phyloP scores from a whole-genome alignment of 192 early-diverging fungal genomes.

The Chytriomyces hyalinus region DNA sequence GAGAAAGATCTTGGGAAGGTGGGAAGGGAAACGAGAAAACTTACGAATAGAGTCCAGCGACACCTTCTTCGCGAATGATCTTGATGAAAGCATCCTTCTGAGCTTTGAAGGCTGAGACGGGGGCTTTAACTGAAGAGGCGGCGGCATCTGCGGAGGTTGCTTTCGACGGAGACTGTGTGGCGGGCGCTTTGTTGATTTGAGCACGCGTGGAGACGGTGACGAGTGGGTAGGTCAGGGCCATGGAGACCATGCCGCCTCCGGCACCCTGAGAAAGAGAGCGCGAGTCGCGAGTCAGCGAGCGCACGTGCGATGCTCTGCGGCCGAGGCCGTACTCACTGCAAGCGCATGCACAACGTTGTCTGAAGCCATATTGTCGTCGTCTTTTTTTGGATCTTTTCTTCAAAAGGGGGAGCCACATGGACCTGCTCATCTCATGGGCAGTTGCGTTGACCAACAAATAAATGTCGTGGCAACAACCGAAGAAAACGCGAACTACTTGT shows the following conservation, averaged over 20 bases:
- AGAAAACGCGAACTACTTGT: no score
- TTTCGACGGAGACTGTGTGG: neutral
- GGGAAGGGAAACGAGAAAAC: constrained; percentile 21
- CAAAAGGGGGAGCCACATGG: no score
- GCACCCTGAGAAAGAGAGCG: constrained; percentile 36
- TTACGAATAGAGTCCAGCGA: constrained; percentile 87
- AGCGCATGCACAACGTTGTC: constrained; percentile 67
- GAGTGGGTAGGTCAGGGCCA: constrained; percentile 91
- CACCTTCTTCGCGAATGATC: constrained; percentile 88
- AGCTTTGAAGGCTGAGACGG: neutral
- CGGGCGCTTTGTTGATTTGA: constrained; percentile 47
- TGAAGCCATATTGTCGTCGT: constrained; percentile 37
- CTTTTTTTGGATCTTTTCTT: no score
- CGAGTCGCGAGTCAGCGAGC: neutral
- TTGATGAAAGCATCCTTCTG: constrained; percentile 85
- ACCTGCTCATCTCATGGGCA: no score
- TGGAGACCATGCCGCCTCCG: constrained; percentile 59
- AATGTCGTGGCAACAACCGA: no score
- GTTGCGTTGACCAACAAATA: no score
- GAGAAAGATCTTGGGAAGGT: no score
- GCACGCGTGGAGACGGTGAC: constrained; percentile 57
- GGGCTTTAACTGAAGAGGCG: neutral
- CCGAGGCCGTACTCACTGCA: constrained; percentile 45
- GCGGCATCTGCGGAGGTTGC: neutral
- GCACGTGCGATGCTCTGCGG: neutral